phyloP scores from a whole-genome alignment of 768 basidiomycete species.

The Nidularia pulvinata region DNA sequence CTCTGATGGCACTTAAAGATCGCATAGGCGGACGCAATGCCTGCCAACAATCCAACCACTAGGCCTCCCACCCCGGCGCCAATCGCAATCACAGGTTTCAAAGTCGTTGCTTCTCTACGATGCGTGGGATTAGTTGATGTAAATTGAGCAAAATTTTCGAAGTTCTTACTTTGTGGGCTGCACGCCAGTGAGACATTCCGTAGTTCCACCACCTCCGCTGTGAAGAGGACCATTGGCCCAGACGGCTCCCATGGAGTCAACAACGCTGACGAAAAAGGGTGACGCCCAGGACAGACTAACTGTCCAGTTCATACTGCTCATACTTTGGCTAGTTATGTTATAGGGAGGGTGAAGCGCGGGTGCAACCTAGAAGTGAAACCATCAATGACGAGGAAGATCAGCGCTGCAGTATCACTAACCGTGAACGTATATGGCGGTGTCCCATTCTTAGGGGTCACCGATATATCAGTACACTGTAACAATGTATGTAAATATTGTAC shows the following conservation, averaged over 20 bases:
- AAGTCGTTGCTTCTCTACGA: neutral
- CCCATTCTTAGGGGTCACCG: constrained; percentile 51
- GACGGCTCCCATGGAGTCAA: constrained; percentile 44
- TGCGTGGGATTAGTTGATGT: neutral
- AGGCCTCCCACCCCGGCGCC: constrained; percentile 39
- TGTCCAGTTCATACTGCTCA: constrained; percentile 54
- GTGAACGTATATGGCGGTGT: constrained; percentile 60
- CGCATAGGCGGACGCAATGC: constrained; percentile 24
- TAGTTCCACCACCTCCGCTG: constrained; percentile 39
- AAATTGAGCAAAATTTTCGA: constrained; percentile 5
- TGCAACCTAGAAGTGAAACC: constrained; percentile 37
- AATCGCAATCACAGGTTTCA: constrained; percentile 22
- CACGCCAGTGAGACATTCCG: constrained; percentile 37
- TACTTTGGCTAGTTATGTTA: constrained; percentile 47
- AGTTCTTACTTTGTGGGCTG: constrained; percentile 14
- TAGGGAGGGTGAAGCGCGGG: constrained; percentile 61
- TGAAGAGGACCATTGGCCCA: constrained; percentile 65
- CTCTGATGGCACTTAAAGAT: constrained; percentile 25
- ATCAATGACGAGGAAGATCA: neutral
- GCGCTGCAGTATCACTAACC: constrained; percentile 24
- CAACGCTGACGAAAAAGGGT: constrained; percentile 56
- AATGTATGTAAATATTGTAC: neutral
- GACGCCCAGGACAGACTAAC: constrained; percentile 50
- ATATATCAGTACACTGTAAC: constrained; percentile 56
- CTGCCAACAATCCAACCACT: constrained; percentile 30